Base-by-base conservation (phyloP, 768 basidiomycete species). In the Mycena pura region DNA sequence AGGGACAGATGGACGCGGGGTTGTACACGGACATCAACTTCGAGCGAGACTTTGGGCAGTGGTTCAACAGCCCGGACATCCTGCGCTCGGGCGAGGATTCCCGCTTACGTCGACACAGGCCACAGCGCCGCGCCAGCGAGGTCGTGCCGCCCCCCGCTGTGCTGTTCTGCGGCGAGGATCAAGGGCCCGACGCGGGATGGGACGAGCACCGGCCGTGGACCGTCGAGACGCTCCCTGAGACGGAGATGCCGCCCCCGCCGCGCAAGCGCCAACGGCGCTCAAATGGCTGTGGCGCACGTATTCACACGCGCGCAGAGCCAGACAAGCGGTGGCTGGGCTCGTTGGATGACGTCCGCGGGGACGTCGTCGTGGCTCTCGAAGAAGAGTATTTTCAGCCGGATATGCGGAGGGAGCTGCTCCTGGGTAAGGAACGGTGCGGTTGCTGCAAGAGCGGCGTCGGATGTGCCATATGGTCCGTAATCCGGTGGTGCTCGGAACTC, bases 221-320 rank as follows among this genome's bases (percentile, higher is more conserved):
- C 17, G 29, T 62, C 5, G 51, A 55, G n/a, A 60, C 62, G 22
- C 47, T 66, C 22, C 64, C 64, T 2, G 57, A 59, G 25, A 54
- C 39, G 27, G 32, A 40, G n/a, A n/a, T n/a, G n/a, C 36, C 54
- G 7, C 43, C 40, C 27, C 57, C 63, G 17, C 34, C 60, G 15
- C 56, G 60, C n/a, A 66, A 66, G 53, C 64, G 64, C 39, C 64
- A 62, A 22, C 52, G 40, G 36, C 60, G 60, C 1, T 62, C 64
- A 0, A 66, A 58, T 52, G 64, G 64, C 43, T 66, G 64, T 19
- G 64, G 60, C 24, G 44, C 60, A 2, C 64, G 60, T 4, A 31
- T 66, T 21, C 64, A 66, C 28, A 32, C 41, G 2, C 31, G 41
- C 0, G 64, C 64, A 2, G 19, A 48, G 10, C 27, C 60, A 11